Conservation (phyloP, 2,329 filamentous ascomycete species). For the Fusarium devonianum region DNA sequence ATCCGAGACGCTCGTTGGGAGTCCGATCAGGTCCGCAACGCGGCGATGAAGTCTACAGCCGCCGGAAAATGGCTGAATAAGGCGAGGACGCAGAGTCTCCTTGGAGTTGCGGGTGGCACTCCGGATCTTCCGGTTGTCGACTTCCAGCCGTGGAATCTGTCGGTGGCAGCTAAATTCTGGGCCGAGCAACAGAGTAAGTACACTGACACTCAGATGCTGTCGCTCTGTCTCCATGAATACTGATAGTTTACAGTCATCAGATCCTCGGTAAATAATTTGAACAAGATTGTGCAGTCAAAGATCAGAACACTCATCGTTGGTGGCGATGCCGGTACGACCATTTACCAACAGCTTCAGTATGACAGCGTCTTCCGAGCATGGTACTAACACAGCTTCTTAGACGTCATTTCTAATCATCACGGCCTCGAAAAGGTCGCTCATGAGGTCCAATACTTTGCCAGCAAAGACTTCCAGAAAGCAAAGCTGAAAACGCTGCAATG, state of each 20-base stretch:
- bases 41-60: not conserved
- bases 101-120: slow-evolving; percentile 2
- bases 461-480: not conserved
- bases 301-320: slow-evolving; percentile 4
- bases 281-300: not conserved
- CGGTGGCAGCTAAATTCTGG: not conserved
- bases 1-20: not conserved
- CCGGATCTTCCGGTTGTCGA: not conserved
- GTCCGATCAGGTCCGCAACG: not conserved
- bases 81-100: not conserved
- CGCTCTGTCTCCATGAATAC: not conserved
- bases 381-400: not conserved
- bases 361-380: too few relatives aligned
- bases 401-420: slow-evolving; percentile 3
- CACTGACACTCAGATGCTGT: not conserved
- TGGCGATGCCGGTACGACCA: slow-evolving; percentile 8
- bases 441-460: not conserved
- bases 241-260: slow-evolving; percentile 4
- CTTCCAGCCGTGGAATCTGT: slow-evolving; percentile 1
- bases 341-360: too few relatives aligned
- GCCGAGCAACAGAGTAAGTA: slow-evolving; percentile 4
- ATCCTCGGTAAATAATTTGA: slow-evolving; percentile 1
- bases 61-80: not conserved
- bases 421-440: not conserved
- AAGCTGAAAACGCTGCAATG: not conserved